These are phyloP conservation scores for Echria macrotheca DNA, from an alignment of 495 filamentous ascomycete genomes.

Conservation along the genomic window DNA sequence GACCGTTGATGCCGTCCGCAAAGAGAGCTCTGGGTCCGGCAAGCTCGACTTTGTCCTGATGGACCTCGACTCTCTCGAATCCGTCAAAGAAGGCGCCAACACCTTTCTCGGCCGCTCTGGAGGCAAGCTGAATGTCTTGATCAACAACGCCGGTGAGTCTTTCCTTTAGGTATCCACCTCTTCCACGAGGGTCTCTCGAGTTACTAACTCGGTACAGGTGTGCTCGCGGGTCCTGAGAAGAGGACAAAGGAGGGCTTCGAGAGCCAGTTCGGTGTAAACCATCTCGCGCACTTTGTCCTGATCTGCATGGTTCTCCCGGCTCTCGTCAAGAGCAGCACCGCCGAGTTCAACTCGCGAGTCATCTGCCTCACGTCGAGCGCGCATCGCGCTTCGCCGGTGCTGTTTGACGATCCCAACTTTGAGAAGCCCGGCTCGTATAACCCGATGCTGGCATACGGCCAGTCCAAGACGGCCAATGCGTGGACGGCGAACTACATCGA, in stretches of 20 bases:
- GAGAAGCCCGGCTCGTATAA: slow-evolving; percentile 1
- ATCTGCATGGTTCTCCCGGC: neutral
- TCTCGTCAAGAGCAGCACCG: neutral
- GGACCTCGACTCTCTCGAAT: slow-evolving; percentile 16
- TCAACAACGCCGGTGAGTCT: slow-evolving; percentile 24
- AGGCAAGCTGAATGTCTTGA: slow-evolving; percentile 26
- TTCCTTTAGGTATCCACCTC: neutral
- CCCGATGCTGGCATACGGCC: slow-evolving; percentile 4
- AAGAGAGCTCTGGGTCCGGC: neutral
- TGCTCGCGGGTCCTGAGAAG: no score
- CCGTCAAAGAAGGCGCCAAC: neutral
- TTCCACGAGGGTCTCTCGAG: no score
- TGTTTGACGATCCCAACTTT: slow-evolving; percentile 8
- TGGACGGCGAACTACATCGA: slow-evolving; percentile 12
- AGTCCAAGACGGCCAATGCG: slow-evolving; percentile 12
- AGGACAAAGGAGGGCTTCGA: slow-evolving; percentile 45
- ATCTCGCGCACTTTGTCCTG: slow-evolving; percentile 8
- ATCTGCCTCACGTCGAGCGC: slow-evolving; percentile 1
- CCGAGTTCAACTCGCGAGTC: slow-evolving; percentile 6
- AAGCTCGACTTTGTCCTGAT: slow-evolving; percentile 18
- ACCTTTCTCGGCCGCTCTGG: slow-evolving; percentile 18
- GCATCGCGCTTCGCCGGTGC: neutral
- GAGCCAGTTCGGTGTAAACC: slow-evolving; percentile 25
- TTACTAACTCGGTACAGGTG: no score
- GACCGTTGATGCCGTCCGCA: neutral